Percentiles rank a stretch among this genome's conserved stretches.
phyloP scores from a whole-genome alignment of 2,329 filamentous ascomycete species.

The Colletotrichum theobromicola region DNA sequence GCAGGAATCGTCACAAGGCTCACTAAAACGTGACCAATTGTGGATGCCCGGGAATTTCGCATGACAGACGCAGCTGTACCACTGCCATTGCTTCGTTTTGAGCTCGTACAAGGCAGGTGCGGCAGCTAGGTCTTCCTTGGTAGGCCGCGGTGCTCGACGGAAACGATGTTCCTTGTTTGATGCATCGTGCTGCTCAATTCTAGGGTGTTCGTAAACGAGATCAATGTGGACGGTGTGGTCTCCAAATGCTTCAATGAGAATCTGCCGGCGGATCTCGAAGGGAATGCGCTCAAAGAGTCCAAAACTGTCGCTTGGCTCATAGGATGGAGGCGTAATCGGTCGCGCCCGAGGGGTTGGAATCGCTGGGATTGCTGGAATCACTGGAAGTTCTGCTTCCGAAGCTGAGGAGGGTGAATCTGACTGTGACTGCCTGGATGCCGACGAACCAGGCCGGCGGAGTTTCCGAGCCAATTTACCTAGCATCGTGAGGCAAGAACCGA shows the following conservation, averaged over 20 bases:
- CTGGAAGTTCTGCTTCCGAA: not conserved
- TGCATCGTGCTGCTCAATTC: not conserved
- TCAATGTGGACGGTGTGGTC: slow-evolving; percentile 28
- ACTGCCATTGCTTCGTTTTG: not conserved
- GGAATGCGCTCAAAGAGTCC: slow-evolving; percentile 27
- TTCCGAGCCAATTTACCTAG: not conserved
- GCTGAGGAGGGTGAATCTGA: not conserved
- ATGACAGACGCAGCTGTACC: slow-evolving; percentile 14
- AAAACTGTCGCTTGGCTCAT: not conserved
- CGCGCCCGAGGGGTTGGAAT: not conserved
- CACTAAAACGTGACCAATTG: not conserved
- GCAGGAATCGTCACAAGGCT: not conserved
- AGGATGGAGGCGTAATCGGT: not conserved
- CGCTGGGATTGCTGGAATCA: not conserved
- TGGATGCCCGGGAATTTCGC: not conserved
- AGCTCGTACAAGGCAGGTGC: not conserved
- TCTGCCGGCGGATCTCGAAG: slow-evolving; percentile 35
- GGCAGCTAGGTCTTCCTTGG: not conserved
- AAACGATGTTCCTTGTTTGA: not conserved
- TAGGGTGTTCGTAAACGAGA: slow-evolving; percentile 18
- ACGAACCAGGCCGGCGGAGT: not conserved
- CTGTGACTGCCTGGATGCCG: not conserved
- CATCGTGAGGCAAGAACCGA: not conserved
- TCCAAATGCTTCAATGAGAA: slow-evolving; percentile 30
- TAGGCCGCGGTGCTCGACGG: not conserved